Evolutionary conservation across 257 asterid species (phyloP).

Genomic region (Petunia secreta): DNA sequence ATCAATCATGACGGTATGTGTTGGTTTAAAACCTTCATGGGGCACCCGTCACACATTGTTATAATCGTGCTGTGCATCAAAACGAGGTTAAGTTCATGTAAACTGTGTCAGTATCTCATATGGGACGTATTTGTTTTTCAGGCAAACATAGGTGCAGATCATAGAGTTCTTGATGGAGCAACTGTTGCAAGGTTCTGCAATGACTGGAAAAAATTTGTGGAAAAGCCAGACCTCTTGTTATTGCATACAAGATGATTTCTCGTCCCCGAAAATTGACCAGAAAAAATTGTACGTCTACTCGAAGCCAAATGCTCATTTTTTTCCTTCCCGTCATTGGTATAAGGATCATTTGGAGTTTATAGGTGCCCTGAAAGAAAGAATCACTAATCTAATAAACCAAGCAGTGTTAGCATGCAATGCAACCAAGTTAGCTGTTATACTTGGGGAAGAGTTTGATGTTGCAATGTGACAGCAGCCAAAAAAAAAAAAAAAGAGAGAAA

Average conservation of each 20-base stretch:
- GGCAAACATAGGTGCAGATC: conserved; percentile 90
- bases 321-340: background rate
- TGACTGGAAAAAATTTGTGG: conserved; percentile 78
- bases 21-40: background rate
- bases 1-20: conserved; percentile 78
- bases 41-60: conserved; percentile 2
- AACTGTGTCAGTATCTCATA: conserved; percentile 16
- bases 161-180: conserved; percentile 93
- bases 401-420: background rate
- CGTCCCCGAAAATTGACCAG: background rate
- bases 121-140: conserved; percentile 30
- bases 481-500: background rate
- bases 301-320: background rate
- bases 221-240: conserved; percentile 86
- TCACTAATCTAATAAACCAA: conserved; percentile 2
- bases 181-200: conserved; percentile 92
- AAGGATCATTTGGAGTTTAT: background rate
- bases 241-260: conserved; percentile 66
- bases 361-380: conserved; percentile 6
- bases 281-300: background rate
- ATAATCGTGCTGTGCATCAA: background rate
- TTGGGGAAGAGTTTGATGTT: background rate
- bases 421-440: conserved; percentile 9
- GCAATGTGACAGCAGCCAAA: background rate
- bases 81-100: background rate